Evolutionary conservation across 257 asterid species (phyloP).

Genomic region (Scutellaria galericulata): DNA sequence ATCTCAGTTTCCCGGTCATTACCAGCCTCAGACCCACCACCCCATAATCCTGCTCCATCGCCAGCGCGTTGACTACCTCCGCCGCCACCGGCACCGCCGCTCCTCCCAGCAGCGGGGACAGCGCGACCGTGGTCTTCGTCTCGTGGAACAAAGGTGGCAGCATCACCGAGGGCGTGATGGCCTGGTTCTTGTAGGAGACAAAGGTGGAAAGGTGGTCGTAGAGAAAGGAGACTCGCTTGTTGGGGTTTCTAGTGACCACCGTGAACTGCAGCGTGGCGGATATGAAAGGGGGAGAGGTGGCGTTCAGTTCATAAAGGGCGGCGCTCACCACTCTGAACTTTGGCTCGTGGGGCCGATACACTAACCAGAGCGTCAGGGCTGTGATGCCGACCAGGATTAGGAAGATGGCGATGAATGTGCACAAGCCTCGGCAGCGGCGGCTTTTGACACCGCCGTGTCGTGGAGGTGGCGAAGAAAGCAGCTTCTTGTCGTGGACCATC

Average conservation of each 20-base stretch:
- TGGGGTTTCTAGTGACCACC: slow-evolving; percentile 60
- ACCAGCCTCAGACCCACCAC: slow-evolving; percentile 61
- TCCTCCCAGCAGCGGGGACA: slow-evolving; percentile 67
- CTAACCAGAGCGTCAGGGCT: slow-evolving; percentile 55
- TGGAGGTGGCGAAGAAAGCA: neutral
- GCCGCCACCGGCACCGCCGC: slow-evolving; percentile 51
- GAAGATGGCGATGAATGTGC: slow-evolving; percentile 35
- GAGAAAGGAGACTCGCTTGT: slow-evolving; percentile 48
- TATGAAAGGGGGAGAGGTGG: slow-evolving; percentile 50
- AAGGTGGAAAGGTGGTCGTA: slow-evolving; percentile 61
- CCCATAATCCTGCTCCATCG: slow-evolving; percentile 59
- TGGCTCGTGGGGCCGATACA: slow-evolving; percentile 65
- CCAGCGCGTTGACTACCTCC: slow-evolving; percentile 50
- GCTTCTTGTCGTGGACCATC: neutral
- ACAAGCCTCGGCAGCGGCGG: slow-evolving; percentile 37
- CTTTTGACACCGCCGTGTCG: slow-evolving; percentile 7
- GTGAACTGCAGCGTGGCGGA: slow-evolving; percentile 68
- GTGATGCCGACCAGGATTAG: slow-evolving; percentile 50
- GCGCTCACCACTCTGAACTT: slow-evolving; percentile 58
- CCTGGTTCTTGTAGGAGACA: slow-evolving; percentile 55
- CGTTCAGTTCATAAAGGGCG: slow-evolving; percentile 56
- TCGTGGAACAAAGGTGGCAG: slow-evolving; percentile 65
- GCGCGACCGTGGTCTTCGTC: slow-evolving; percentile 61
- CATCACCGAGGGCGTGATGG: slow-evolving; percentile 52
- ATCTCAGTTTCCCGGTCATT: slow-evolving; percentile 53